Evolutionary conservation across 768 basidiomycete species (phyloP).

Genomic region (Tremella mesenterica): DNA sequence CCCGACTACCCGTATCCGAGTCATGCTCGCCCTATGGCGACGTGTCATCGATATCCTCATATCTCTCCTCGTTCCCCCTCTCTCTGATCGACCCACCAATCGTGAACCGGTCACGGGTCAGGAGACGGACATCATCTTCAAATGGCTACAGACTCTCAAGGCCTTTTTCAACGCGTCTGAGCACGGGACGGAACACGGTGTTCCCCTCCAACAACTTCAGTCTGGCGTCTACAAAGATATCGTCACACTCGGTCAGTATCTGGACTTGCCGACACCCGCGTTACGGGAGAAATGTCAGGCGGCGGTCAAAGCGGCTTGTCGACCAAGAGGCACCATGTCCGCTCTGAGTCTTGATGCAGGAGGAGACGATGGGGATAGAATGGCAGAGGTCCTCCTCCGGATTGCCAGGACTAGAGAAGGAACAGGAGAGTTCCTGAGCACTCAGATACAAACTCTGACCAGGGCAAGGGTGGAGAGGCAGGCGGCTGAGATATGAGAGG

Average conservation of each 20-base stretch:
- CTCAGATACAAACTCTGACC: not conserved
- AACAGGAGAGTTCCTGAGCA: not conserved
- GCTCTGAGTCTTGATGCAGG: slow-evolving; percentile 1
- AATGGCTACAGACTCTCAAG: slow-evolving; percentile 43
- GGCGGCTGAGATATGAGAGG: slow-evolving; percentile 3
- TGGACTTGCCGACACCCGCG: slow-evolving; percentile 37
- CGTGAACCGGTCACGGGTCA: slow-evolving; percentile 7
- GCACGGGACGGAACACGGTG: slow-evolving; percentile 36
- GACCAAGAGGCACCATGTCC: slow-evolving; percentile 3
- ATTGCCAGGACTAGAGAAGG: slow-evolving; percentile 37
- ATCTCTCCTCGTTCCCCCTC: slow-evolving; percentile 38
- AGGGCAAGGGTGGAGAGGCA: not conserved
- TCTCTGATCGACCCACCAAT: slow-evolving; percentile 33
- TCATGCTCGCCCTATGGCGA: slow-evolving; percentile 38
- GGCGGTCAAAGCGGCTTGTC: slow-evolving; percentile 34
- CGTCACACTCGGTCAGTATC: slow-evolving; percentile 40
- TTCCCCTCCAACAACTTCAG: slow-evolving; percentile 30
- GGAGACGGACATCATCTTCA: slow-evolving; percentile 43
- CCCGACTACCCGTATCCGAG: slow-evolving; percentile 14
- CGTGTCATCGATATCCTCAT: slow-evolving; percentile 37
- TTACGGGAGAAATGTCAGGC: slow-evolving; percentile 34
- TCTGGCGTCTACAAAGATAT: slow-evolving; percentile 37
- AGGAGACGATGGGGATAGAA: slow-evolving; percentile 18
- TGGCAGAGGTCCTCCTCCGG: slow-evolving; percentile 41
- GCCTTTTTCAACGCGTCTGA: slow-evolving; percentile 43